Evolutionary conservation across 148 eudicot genomes (phyloP).

Genomic region (Heliamphora exappendiculata): DNA sequence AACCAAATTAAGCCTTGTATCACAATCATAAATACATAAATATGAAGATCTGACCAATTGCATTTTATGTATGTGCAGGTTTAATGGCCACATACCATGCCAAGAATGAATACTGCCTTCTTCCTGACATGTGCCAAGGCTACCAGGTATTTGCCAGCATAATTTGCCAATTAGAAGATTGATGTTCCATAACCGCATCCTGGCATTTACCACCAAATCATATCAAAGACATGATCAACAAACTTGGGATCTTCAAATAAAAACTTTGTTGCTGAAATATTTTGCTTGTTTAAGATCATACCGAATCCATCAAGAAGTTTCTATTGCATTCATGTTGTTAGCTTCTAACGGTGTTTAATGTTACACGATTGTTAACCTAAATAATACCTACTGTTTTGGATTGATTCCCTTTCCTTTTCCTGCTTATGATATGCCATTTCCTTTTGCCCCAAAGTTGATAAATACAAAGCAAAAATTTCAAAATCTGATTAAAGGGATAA

Average conservation of each 20-base stretch:
- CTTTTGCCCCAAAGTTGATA: no score
- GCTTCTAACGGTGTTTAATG: background rate
- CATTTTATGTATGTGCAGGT: slow-evolving; percentile 43
- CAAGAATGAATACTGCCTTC: slow-evolving; percentile 87
- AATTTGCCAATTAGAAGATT: slow-evolving; percentile 79
- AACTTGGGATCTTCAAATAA: background rate
- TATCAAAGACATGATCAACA: background rate
- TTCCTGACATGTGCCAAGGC: slow-evolving; percentile 92
- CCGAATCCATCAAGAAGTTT: no score
- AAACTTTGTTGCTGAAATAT: background rate
- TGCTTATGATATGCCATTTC: no score
- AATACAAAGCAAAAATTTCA: no score
- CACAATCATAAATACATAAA: background rate
- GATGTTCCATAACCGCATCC: slow-evolving; percentile 9
- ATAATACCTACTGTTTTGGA: no score
- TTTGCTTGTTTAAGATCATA: background rate
- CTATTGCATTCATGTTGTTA: no score
- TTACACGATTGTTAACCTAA: background rate
- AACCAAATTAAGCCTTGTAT: no score
- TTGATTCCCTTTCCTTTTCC: no score
- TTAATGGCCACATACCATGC: slow-evolving; percentile 94
- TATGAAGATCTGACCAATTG: background rate
- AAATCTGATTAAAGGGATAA: no score
- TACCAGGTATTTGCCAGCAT: slow-evolving; percentile 70
- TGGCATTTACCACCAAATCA: background rate